A percentile compares a stretch with the other conserved stretches of the same genome.
Evolutionary conservation across 768 basidiomycete genomes (phyloP).

Genomic region (Rhodosporidiobolus odoratus): DNA sequence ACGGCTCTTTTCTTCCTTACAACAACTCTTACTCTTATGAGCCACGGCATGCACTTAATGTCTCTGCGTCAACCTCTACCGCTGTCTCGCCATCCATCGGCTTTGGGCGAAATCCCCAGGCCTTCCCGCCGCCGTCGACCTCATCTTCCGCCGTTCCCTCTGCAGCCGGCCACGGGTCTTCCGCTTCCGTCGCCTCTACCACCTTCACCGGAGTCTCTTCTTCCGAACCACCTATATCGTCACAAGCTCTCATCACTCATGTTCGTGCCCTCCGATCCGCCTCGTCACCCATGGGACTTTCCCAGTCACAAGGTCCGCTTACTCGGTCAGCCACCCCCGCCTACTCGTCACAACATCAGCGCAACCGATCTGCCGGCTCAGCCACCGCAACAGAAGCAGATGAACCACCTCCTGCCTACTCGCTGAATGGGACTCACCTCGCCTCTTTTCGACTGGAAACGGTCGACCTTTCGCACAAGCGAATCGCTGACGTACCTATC

Average conservation of each 20-base stretch:
- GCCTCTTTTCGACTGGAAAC: slow-evolving; percentile 52
- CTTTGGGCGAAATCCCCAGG: background rate
- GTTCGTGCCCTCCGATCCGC: slow-evolving; percentile 32
- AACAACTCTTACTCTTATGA: slow-evolving; percentile 12
- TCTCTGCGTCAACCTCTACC: slow-evolving; percentile 5
- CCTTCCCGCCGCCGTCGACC: background rate
- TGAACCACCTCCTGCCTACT: background rate
- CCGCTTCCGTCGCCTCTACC: background rate
- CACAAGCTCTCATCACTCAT: slow-evolving; percentile 35
- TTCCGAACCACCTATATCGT: slow-evolving; percentile 26
- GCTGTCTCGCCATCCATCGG: background rate
- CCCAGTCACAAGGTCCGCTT: slow-evolving; percentile 29
- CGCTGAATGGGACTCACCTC: background rate
- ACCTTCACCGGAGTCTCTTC: background rate
- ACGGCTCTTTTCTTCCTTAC: slow-evolving; percentile 28
- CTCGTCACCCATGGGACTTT: slow-evolving; percentile 25
- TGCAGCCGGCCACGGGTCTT: background rate
- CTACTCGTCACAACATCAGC: slow-evolving; percentile 12
- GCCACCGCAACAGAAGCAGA: background rate
- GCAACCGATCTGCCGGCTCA: slow-evolving; percentile 20
- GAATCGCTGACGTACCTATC: slow-evolving; percentile 67
- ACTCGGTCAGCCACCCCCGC: slow-evolving; percentile 2
- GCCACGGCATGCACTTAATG: background rate
- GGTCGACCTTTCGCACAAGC: slow-evolving; percentile 73
- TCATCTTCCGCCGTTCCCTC: background rate